Evolutionary conservation across 2,329 filamentous ascomycete genomes (phyloP).

Genomic region (Sporothrix euskadiensis): DNA sequence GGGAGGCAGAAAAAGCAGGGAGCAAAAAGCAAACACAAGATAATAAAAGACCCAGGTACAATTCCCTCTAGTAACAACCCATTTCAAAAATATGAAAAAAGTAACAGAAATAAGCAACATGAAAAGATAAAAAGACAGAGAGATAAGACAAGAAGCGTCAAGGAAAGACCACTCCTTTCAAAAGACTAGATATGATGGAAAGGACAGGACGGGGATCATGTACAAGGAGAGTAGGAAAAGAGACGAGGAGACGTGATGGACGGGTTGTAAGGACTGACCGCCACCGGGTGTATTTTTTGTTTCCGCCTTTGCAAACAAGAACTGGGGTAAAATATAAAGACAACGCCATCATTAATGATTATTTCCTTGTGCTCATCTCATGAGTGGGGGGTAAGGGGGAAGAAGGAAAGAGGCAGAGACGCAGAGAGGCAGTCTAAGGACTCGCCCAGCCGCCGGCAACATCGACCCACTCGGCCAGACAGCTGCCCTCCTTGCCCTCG

Average conservation of each 20-base stretch:
- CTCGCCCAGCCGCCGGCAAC: constrained; percentile 88
- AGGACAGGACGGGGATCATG: constrained; percentile 13
- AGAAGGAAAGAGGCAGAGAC: background rate
- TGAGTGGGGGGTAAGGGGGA: background rate
- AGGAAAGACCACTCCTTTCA: background rate
- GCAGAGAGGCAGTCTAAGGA: background rate
- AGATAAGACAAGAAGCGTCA: constrained; percentile 17
- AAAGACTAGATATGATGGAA: background rate
- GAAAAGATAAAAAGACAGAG: background rate
- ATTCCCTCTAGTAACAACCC: constrained; percentile 16
- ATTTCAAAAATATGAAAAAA: constrained; percentile 17
- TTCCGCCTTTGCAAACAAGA: constrained; percentile 1
- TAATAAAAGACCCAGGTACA: background rate
- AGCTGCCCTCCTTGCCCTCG: constrained; percentile 95
- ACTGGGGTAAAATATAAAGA: constrained; percentile 15
- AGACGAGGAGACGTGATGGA: background rate
- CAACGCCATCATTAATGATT: constrained; percentile 30
- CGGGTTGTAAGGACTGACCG: background rate
- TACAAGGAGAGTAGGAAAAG: background rate
- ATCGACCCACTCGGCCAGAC: constrained; percentile 93
- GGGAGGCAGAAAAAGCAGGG: background rate
- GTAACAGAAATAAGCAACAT: background rate
- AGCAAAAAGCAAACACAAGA: background rate
- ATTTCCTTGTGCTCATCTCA: constrained; percentile 27
- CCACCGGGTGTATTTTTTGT: background rate